Conservation (phyloP, 345 rosid genomes). For the Eucalyptus coolabah region DNA sequence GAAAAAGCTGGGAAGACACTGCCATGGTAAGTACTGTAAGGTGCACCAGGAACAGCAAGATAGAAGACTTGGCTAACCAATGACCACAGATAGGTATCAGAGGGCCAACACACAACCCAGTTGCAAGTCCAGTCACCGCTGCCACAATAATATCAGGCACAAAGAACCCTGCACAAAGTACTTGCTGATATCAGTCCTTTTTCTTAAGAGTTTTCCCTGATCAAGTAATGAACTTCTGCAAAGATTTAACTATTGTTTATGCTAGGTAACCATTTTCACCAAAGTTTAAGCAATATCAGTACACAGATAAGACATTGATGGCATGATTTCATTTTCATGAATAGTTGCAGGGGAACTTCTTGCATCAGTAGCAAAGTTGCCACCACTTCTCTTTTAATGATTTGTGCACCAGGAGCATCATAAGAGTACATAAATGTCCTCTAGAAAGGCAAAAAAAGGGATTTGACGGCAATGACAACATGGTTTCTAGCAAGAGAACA, state of each 20-base stretch:
- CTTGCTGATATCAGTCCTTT: background rate
- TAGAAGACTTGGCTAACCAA: conserved; percentile 71
- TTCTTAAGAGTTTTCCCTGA: background rate
- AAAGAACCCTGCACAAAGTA: conserved; percentile 57
- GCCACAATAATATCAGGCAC: conserved; percentile 68
- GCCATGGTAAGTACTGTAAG: conserved; percentile 68
- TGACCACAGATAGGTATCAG: conserved; percentile 58
- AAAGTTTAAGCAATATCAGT: background rate
- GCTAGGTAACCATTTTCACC: background rate
- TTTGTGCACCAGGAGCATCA: background rate
- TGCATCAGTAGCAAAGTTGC: background rate
- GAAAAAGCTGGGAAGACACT: conserved; percentile 79
- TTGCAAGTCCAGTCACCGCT: conserved; percentile 49
- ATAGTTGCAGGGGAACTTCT: background rate
- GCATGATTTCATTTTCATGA: background rate
- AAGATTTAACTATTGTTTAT: background rate
- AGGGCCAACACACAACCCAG: conserved; percentile 85
- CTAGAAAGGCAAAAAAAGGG: background rate
- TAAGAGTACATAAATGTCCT: background rate
- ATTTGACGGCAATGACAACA: background rate
- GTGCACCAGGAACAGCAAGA: conserved; percentile 64
- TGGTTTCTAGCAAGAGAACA: background rate
- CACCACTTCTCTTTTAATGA: background rate
- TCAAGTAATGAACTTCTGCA: background rate
- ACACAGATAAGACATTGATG: background rate